These are phyloP conservation scores for Prasinococcaceae sp. DNA, from an alignment of 139 green algal species.

Conservation along the genomic window DNA sequence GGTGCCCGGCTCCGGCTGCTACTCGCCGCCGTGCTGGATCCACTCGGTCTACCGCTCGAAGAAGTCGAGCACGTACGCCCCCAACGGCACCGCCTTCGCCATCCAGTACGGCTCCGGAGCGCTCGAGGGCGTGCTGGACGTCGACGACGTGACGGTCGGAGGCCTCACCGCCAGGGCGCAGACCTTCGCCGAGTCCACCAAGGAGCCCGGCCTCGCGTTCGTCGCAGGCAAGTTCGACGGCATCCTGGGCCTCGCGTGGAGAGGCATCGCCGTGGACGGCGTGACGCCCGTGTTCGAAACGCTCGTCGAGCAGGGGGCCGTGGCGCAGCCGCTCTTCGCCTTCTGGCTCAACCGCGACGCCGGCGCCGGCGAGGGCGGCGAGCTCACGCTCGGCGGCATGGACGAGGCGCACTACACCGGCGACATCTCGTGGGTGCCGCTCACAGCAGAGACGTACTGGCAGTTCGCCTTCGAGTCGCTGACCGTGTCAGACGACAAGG, in stretches of 20 bases:
- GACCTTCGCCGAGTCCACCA: constrained; percentile 31
- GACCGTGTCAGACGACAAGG: no score
- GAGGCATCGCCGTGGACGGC: constrained; percentile 68
- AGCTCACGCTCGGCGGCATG: constrained; percentile 85
- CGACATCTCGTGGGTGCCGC: constrained; percentile 64
- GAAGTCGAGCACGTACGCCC: constrained; percentile 49
- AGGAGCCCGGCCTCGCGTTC: constrained; percentile 87
- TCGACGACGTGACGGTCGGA: constrained; percentile 61
- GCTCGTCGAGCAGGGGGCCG: constrained; percentile 54
- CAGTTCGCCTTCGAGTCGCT: no score
- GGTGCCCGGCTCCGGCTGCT: no score
- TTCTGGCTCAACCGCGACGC: constrained; percentile 91
- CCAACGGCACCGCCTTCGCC: constrained; percentile 60
- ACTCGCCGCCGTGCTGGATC: no score
- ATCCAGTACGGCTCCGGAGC: constrained; percentile 93
- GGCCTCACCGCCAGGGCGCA: constrained; percentile 36
- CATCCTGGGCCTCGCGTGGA: constrained; percentile 91
- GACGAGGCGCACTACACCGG: constrained; percentile 73
- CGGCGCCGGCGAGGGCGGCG: constrained; percentile 45
- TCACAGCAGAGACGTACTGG: constrained; percentile 86
- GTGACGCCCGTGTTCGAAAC: constrained; percentile 72
- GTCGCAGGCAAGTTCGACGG: constrained; percentile 93
- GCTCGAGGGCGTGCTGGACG: constrained; percentile 74
- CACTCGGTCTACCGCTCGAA: constrained; percentile 71
- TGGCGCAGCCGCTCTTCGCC: constrained; percentile 78